Evolutionary conservation across 139 green algal species (phyloP).

Genomic region (Picocystis salinarum): DNA sequence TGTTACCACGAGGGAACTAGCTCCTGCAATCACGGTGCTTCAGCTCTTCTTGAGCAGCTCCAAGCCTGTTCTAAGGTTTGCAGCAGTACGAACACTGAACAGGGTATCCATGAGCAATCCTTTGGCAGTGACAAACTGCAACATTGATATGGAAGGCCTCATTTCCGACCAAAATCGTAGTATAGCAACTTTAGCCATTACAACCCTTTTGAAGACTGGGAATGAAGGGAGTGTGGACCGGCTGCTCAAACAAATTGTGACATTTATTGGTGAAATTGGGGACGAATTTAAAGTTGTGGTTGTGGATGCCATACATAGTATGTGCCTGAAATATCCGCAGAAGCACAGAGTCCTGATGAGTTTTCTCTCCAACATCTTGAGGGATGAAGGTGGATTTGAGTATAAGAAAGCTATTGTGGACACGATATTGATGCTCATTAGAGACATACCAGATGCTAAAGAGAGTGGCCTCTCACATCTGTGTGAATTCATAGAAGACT

Average conservation of each 20-base stretch:
- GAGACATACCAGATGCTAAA: slow-evolving; percentile 88
- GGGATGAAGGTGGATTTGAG: slow-evolving; percentile 88
- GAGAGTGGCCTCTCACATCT: slow-evolving; percentile 86
- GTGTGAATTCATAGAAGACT: slow-evolving; percentile 99
- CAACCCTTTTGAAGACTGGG: slow-evolving; percentile 96
- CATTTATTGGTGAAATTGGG: slow-evolving; percentile 94
- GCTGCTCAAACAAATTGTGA: slow-evolving; percentile 94
- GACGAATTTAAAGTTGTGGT: slow-evolving; percentile 99
- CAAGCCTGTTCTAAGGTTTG: slow-evolving; percentile 93
- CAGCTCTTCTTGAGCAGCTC: slow-evolving; percentile 91
- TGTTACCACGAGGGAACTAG: slow-evolving; percentile 74
- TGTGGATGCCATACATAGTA: slow-evolving; percentile 78
- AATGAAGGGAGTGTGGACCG: slow-evolving; percentile 88
- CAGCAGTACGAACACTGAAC: slow-evolving; percentile 72
- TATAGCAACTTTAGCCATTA: slow-evolving; percentile 97
- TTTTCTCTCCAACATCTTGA: slow-evolving; percentile 73
- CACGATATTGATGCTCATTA: slow-evolving; percentile 79
- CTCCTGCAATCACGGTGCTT: slow-evolving; percentile 88
- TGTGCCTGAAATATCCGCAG: slow-evolving; percentile 95
- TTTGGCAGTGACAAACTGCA: slow-evolving; percentile 84
- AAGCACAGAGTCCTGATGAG: slow-evolving; percentile 93
- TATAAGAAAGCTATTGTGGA: slow-evolving; percentile 96
- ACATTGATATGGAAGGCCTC: slow-evolving; percentile 97
- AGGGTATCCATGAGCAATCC: slow-evolving; percentile 89
- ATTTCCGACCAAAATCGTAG: slow-evolving; percentile 83